Conservation (phyloP, 1,139 yeast genomes). For the Candida freyschussii region DNA sequence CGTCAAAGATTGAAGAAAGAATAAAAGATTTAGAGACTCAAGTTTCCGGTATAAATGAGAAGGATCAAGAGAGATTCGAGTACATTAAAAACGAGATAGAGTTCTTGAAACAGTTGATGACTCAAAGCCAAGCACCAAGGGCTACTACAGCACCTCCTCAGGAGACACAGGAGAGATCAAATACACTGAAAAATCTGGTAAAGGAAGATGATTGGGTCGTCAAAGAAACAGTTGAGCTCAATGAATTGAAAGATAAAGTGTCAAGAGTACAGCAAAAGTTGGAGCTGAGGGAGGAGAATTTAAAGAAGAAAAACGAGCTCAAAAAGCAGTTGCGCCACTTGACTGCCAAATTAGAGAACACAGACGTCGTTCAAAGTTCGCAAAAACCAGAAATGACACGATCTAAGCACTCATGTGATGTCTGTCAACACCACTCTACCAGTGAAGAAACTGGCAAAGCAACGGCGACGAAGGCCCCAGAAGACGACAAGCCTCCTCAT, state of each 20-base stretch:
- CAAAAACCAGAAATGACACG: not conserved
- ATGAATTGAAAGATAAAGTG: constrained; percentile 16
- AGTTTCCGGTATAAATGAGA: constrained; percentile 6
- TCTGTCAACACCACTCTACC: not conserved
- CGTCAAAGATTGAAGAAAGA: constrained; percentile 11
- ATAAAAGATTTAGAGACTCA: constrained; percentile 12
- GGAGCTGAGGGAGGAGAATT: constrained; percentile 21
- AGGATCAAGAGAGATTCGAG: constrained; percentile 13
- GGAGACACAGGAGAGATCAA: not conserved
- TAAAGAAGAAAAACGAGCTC: constrained; percentile 18
- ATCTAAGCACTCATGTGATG: not conserved
- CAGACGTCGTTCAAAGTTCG: constrained; percentile 9
- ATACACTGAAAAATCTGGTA: not conserved
- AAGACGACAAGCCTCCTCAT: constrained; percentile 6
- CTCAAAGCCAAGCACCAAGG: not conserved
- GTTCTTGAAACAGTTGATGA: constrained; percentile 16
- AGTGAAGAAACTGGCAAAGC: constrained; percentile 2
- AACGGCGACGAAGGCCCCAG: not conserved
- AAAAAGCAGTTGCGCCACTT: constrained; percentile 18
- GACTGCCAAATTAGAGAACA: constrained; percentile 11
- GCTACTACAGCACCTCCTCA: too few species aligned
- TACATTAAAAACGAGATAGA: constrained; percentile 20
- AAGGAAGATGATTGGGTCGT: constrained; percentile 20
- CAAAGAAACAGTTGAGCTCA: constrained; percentile 20
- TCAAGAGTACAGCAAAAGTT: constrained; percentile 15